These are phyloP conservation scores for Aspergillus heteromorphus DNA, from an alignment of 495 filamentous ascomycete species.

Conservation along the genomic window DNA sequence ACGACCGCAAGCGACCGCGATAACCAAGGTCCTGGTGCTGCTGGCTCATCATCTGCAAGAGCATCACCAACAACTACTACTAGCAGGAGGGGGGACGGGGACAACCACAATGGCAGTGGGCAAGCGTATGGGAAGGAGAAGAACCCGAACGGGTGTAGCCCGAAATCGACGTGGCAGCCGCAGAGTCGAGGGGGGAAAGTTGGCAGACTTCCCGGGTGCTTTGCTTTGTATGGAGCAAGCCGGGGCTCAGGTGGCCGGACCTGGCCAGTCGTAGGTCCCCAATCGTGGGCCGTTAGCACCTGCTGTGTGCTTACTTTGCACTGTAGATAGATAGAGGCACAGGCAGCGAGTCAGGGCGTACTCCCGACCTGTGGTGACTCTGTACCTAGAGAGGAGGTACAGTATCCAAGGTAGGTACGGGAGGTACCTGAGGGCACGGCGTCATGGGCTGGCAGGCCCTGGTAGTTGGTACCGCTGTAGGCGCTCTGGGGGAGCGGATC, in stretches of 20 bases:
- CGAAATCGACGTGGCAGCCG: constrained; percentile 23
- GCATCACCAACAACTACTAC: constrained; percentile 3
- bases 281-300: background rate
- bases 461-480: constrained; percentile 6
- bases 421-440: background rate
- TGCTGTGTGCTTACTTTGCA: background rate
- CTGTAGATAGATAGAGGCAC: too few relatives aligned
- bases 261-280: background rate
- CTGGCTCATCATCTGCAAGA: constrained; percentile 12
- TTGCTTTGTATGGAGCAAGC: constrained; percentile 10
- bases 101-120: constrained; percentile 1
- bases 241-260: constrained; percentile 11
- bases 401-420: background rate
- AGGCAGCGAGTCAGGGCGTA: background rate
- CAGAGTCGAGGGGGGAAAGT: constrained; percentile 16
- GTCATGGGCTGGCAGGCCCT: background rate
- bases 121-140: background rate
- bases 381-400: background rate
- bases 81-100: background rate
- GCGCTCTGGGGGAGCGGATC: constrained; percentile 7
- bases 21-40: constrained; percentile 4
- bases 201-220: constrained; percentile 14
- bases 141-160: constrained; percentile 19
- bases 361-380: background rate
- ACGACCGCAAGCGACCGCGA: constrained; percentile 8